A percentile compares a stretch with the other conserved stretches of the same genome.
phyloP scores from a whole-genome alignment of 1,139 yeast species.

The Pichia sp. region DNA sequence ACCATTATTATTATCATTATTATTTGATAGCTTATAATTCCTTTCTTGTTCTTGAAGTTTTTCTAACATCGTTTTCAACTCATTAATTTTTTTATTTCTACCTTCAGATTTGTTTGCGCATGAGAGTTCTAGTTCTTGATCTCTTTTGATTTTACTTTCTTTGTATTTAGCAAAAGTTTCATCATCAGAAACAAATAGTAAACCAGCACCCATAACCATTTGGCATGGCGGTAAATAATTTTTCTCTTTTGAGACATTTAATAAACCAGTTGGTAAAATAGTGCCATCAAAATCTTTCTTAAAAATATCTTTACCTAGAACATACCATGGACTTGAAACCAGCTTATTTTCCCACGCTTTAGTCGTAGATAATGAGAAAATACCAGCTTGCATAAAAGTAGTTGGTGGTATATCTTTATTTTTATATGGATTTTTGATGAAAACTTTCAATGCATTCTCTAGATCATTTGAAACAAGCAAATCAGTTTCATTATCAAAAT shows the following conservation, averaged over 20 bases:
- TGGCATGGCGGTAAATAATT: conserved; percentile 74
- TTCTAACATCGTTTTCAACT: conserved; percentile 24
- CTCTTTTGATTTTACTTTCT: conserved; percentile 34
- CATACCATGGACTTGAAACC: conserved; percentile 80
- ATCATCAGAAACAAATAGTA: conserved; percentile 66
- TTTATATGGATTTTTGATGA: conserved; percentile 68
- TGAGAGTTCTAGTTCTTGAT: conserved; percentile 43
- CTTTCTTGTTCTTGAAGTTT: conserved; percentile 31
- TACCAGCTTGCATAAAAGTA: conserved; percentile 85
- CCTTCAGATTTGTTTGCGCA: conserved; percentile 32
- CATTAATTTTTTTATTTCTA: conserved; percentile 20
- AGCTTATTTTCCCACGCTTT: conserved; percentile 87
- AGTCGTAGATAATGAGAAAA: conserved; percentile 72
- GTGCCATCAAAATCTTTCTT: conserved; percentile 61
- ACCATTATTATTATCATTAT: neutral
- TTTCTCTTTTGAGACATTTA: conserved; percentile 51
- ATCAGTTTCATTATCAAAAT: conserved; percentile 65
- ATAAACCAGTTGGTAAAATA: conserved; percentile 57
- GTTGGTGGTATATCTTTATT: conserved; percentile 69
- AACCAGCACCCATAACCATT: conserved; percentile 83
- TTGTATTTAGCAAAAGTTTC: conserved; percentile 41
- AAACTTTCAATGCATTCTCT: conserved; percentile 68
- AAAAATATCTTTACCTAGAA: conserved; percentile 57
- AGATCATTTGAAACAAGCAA: conserved; percentile 68
- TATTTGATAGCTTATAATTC: conserved; percentile 23